These are phyloP conservation scores for Melastoma malabathricum DNA, from an alignment of 345 rosid genomes.

Conservation along the genomic window DNA sequence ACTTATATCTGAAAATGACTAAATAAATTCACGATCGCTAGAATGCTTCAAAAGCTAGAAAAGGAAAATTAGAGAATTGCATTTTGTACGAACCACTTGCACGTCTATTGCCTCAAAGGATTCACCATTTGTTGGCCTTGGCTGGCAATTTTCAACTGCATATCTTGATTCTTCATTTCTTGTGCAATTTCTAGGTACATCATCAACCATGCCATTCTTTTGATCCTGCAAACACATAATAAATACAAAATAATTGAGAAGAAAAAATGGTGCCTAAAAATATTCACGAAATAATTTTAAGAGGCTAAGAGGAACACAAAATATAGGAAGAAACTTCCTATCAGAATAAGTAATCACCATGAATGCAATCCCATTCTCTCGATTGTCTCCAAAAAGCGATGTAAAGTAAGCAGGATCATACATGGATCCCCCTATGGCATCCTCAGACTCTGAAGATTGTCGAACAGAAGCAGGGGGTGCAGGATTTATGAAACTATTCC, in stretches of 20 bases:
- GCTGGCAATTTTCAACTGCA: constrained; percentile 29
- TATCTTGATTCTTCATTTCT: constrained; percentile 28
- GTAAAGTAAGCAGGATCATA: constrained; percentile 48
- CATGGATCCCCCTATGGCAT: constrained; percentile 44
- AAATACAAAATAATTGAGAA: no score
- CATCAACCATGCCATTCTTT: constrained; percentile 14
- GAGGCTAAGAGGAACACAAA: not conserved
- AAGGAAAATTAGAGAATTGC: no score
- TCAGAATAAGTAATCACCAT: constrained; percentile 14
- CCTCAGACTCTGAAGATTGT: constrained; percentile 39
- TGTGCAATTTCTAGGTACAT: no score
- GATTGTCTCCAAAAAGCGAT: constrained; percentile 52
- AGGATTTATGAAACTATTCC: constrained; percentile 56
- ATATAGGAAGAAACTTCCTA: not conserved
- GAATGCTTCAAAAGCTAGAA: no score
- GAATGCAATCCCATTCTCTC: constrained; percentile 17
- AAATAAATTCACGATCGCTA: no score
- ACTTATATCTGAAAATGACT: no score
- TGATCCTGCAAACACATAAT: constrained; percentile 16
- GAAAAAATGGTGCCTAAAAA: not conserved
- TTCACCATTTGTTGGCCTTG: constrained; percentile 26
- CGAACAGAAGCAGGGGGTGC: constrained; percentile 19
- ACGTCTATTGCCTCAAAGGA: constrained; percentile 36
- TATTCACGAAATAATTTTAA: not conserved
- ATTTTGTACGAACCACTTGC: constrained; percentile 10